Evolutionary conservation across 2,329 filamentous ascomycete species (phyloP).

Genomic region (Fusarium mangiferae): DNA sequence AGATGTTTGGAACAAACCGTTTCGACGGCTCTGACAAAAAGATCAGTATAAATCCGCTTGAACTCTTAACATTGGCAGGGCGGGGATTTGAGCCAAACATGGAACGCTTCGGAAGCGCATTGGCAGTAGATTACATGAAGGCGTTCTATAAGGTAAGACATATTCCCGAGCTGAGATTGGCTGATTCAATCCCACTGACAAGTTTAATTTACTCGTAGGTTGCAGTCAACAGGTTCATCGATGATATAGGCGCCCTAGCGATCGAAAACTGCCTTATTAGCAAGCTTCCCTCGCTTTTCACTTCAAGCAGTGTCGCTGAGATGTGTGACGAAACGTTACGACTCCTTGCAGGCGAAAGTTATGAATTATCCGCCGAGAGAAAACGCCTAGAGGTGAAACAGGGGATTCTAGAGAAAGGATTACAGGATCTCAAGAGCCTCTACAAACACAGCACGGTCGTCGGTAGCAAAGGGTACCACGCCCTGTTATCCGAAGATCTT

Average conservation of each 20-base stretch:
- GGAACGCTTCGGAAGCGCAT: constrained; percentile 41
- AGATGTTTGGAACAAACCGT: background rate
- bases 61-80: background rate
- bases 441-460: background rate
- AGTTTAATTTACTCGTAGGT: background rate
- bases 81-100: constrained; percentile 39
- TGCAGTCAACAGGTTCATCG: constrained; percentile 19
- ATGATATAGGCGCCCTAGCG: constrained; percentile 1
- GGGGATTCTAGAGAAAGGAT: background rate
- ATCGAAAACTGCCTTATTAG: background rate
- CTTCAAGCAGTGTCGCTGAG: background rate
- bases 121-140: constrained; percentile 51
- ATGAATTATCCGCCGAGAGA: background rate
- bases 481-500: background rate
- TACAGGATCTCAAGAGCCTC: background rate
- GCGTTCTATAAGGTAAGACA: constrained; percentile 54
- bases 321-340: background rate
- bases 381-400: background rate
- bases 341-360: background rate
- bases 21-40: background rate
- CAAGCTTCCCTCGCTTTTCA: background rate
- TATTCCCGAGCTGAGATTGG: fast-evolving
- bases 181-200: background rate
- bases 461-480: background rate
- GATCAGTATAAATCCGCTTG: background rate